Evolutionary conservation across 805 yeast genomes (phyloP).

Genomic region (Blastobotrys americana): DNA sequence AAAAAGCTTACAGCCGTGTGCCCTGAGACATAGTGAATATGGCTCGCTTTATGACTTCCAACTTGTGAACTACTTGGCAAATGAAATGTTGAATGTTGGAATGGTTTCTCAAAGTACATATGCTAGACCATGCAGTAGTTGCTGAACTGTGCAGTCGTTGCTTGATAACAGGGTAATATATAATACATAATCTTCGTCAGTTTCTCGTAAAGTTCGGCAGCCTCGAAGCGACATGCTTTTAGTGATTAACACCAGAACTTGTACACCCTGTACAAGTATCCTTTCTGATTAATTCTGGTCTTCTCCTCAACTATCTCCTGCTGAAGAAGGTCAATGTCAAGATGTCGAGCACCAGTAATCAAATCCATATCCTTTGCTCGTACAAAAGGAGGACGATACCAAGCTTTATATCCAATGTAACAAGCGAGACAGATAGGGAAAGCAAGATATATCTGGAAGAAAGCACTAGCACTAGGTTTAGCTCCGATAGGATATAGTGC

Average conservation of each 20-base stretch:
- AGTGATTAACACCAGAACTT: constrained; percentile 41
- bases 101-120: no score
- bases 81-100: not conserved
- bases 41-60: no score
- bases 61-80: no score
- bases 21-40: no score
- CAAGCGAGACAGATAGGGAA: constrained; percentile 36
- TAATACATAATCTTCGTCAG: no score
- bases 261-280: constrained; percentile 40
- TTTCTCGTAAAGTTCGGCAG: no score
- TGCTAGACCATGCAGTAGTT: no score
- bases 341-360: constrained; percentile 54
- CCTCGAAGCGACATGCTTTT: no score
- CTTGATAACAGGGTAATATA: no score
- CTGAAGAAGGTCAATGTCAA: constrained; percentile 46
- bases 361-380: constrained; percentile 48
- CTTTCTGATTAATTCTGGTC: constrained; percentile 37
- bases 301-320: constrained; percentile 51
- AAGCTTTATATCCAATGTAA: constrained; percentile 48
- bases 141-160: no score
- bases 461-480: constrained; percentile 20
- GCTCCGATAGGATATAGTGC: constrained; percentile 63
- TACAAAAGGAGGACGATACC: constrained; percentile 37
- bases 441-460: constrained; percentile 52
- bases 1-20: not conserved